phyloP scores from a whole-genome alignment of 345 rosid species.

The Eucalyptus albens region DNA sequence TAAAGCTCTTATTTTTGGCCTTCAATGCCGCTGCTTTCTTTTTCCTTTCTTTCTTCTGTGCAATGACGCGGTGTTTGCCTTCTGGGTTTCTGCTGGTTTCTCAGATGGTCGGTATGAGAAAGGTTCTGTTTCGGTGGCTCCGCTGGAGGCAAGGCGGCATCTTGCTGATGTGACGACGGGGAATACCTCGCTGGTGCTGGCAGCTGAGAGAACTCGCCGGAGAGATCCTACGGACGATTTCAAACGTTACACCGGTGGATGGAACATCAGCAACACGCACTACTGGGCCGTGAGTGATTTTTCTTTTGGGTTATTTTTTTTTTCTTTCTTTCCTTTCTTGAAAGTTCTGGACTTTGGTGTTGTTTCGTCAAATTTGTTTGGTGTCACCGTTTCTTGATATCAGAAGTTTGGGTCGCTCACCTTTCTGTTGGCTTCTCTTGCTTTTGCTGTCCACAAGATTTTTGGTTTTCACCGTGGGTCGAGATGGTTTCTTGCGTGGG shows the following conservation, averaged over 20 bases:
- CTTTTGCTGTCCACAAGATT: background rate
- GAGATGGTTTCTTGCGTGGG: background rate
- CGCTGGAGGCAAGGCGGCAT: constrained; percentile 41
- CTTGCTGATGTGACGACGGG: constrained; percentile 33
- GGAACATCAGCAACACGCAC: constrained; percentile 71
- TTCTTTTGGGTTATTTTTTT: background rate
- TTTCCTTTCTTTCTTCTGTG: background rate
- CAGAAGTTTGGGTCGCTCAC: background rate
- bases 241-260: constrained; percentile 64
- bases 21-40: background rate
- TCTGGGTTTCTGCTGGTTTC: background rate
- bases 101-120: constrained; percentile 5
- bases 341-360: background rate
- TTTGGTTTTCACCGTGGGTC: background rate
- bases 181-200: constrained; percentile 56
- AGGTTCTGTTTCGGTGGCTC: constrained; percentile 4
- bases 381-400: background rate
- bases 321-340: background rate
- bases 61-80: background rate
- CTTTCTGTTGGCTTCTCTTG: background rate
- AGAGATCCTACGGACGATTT: constrained; percentile 51
- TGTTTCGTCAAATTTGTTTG: background rate
- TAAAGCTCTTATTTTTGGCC: background rate
- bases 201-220: constrained; percentile 56
- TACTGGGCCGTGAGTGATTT: constrained; percentile 80